These are phyloP conservation scores for Tricladium varicosporioides DNA, from an alignment of 2,329 filamentous ascomycete species.

Conservation along the genomic window DNA sequence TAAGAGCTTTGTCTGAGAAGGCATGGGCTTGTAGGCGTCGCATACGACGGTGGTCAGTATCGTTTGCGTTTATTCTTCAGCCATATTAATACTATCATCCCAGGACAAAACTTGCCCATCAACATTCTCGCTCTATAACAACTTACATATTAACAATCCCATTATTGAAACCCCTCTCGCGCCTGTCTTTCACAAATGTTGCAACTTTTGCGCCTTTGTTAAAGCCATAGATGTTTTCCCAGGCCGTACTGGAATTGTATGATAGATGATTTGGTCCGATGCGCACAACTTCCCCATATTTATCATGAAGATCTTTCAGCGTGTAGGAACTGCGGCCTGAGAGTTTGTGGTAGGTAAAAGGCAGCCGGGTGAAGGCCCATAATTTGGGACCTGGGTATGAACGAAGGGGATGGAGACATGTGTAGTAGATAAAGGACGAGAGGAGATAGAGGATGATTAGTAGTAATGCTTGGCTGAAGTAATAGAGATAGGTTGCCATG, in stretches of 20 bases:
- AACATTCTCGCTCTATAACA: too few species aligned
- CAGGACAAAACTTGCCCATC: too few species aligned
- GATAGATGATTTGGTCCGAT: constrained; percentile 17
- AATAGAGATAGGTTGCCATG: too few species aligned
- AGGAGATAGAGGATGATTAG: too few species aligned
- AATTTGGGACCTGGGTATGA: constrained; percentile 25
- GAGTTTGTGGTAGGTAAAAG: not conserved
- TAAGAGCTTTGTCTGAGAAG: constrained; percentile 31
- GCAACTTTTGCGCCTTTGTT: not conserved
- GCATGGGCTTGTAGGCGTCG: constrained; percentile 26
- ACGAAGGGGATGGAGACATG: constrained; percentile 28
- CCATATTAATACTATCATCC: not conserved
- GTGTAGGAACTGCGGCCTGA: not conserved
- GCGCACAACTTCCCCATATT: constrained; percentile 19
- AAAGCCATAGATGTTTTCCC: constrained; percentile 27
- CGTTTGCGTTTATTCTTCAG: not conserved
- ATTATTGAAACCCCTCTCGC: constrained; percentile 7
- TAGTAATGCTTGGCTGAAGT: too few species aligned
- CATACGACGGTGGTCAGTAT: constrained; percentile 4
- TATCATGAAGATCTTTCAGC: constrained; percentile 31
- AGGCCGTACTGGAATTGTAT: constrained; percentile 9
- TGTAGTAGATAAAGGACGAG: constrained; percentile 4
- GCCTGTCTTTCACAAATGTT: not conserved
- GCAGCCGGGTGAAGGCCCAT: constrained; percentile 19
- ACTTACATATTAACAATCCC: constrained; percentile 11